Conservation (phyloP, 2,329 filamentous ascomycete species). For the Fusarium sp. region DNA sequence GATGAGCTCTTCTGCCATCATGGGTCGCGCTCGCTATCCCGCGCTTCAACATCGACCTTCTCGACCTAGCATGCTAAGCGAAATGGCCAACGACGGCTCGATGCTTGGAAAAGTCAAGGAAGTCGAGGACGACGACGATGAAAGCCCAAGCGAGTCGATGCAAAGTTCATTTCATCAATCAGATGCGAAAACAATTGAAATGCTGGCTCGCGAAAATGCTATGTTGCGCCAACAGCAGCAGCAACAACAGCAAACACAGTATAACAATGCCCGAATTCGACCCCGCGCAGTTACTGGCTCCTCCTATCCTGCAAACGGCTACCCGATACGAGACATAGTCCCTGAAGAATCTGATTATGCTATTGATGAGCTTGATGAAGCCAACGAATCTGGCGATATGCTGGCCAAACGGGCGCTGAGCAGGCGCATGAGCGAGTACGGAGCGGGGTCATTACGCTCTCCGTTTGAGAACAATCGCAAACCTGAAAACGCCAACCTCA, state of each 20-base stretch:
- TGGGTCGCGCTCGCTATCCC: slow-evolving; percentile 66
- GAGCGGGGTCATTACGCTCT: slow-evolving; percentile 55
- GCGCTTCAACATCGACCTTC: slow-evolving; percentile 84
- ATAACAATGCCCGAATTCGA: slow-evolving; percentile 62
- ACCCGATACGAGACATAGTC: slow-evolving; percentile 66
- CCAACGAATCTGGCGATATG: slow-evolving; percentile 59
- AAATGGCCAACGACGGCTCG: slow-evolving; percentile 70
- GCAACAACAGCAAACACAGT: slow-evolving; percentile 58
- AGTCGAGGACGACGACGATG: slow-evolving; percentile 72
- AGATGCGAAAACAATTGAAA: slow-evolving; percentile 70
- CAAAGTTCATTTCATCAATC: slow-evolving; percentile 61
- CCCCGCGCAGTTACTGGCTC: slow-evolving; percentile 66
- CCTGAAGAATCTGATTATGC: slow-evolving; percentile 74
- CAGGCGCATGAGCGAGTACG: slow-evolving; percentile 67
- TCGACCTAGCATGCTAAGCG: slow-evolving; percentile 77
- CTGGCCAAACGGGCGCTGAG: slow-evolving; percentile 56
- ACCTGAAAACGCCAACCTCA: slow-evolving; percentile 64
- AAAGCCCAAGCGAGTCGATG: slow-evolving; percentile 60
- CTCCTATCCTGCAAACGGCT: slow-evolving; percentile 64
- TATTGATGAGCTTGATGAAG: slow-evolving; percentile 75
- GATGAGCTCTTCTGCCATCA: slow-evolving; percentile 57
- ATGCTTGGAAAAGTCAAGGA: slow-evolving; percentile 75
- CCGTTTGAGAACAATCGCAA: slow-evolving; percentile 68
- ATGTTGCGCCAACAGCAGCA: slow-evolving; percentile 59
- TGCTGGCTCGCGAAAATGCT: slow-evolving; percentile 68